Evolutionary conservation across 176 grass and related monocot genomes (phyloP).

Genomic region (Panicum miliaceum): DNA sequence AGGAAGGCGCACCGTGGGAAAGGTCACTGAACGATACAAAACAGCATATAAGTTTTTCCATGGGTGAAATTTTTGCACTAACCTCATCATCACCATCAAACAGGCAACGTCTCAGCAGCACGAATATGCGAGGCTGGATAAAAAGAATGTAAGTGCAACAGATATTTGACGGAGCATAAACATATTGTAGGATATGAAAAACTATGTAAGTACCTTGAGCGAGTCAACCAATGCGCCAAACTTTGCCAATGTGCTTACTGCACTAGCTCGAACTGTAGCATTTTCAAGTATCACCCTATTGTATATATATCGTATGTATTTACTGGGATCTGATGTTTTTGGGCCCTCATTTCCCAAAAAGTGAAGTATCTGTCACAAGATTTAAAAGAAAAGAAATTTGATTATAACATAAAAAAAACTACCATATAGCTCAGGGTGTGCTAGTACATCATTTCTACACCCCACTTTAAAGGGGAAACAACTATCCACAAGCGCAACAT

Average conservation of each 20-base stretch:
- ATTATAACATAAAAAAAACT: constrained; percentile 35
- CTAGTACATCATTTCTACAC: not conserved
- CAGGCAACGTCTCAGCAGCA: constrained; percentile 91
- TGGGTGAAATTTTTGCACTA: constrained; percentile 25
- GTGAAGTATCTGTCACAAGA: constrained; percentile 81
- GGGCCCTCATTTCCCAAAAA: constrained; percentile 99
- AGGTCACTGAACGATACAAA: constrained; percentile 8
- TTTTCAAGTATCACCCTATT: constrained; percentile 99
- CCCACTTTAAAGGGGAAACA: not conserved
- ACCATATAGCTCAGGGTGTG: not conserved
- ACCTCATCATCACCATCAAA: constrained; percentile 99
- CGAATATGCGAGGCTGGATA: constrained; percentile 96
- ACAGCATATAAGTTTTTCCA: constrained; percentile 4
- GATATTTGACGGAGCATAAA: not conserved
- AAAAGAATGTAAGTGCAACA: constrained; percentile 29
- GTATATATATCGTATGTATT: constrained; percentile 98
- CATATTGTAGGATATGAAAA: constrained; percentile 9
- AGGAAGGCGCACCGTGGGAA: not conserved
- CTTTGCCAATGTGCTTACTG: constrained; percentile 96
- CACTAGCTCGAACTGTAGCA: constrained; percentile 96
- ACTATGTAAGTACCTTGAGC: constrained; percentile 70
- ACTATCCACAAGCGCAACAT: not conserved
- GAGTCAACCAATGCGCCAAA: constrained; percentile 92
- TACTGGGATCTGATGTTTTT: constrained; percentile 95
- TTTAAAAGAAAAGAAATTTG: constrained; percentile 7